phyloP scores from a whole-genome alignment of 805 yeast genomes.

The Torulaspora quercuum region DNA sequence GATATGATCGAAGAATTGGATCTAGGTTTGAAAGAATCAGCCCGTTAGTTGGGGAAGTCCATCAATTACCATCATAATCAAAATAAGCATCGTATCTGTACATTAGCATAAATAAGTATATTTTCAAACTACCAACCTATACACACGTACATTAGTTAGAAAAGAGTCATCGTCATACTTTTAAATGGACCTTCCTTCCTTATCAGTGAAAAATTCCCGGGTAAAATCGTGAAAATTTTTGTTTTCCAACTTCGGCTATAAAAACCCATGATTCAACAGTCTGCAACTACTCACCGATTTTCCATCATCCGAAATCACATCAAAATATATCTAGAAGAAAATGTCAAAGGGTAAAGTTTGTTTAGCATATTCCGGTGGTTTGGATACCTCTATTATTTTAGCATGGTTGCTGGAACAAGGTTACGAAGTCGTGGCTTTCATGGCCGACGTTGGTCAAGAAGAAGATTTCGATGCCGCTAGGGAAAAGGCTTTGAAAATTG shows the following conservation, averaged over 20 bases:
- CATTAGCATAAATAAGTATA: constrained; percentile 6
- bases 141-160: too few relatives aligned
- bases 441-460: constrained; percentile 99
- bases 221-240: too few relatives aligned
- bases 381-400: constrained; percentile 94
- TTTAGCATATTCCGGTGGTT: constrained; percentile 98
- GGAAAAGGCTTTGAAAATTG: constrained; percentile 91
- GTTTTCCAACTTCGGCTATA: constrained; percentile 1
- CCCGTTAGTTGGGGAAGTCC: not conserved
- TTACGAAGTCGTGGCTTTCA: constrained; percentile 95
- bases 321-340: constrained; percentile 13
- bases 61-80: not conserved
- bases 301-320: too few relatives aligned
- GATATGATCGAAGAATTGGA: constrained; percentile 53
- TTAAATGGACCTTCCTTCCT: too few relatives aligned
- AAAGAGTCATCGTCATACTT: too few relatives aligned
- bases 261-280: too few relatives aligned
- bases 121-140: constrained; percentile 1
- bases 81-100: constrained; percentile 8
- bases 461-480: constrained; percentile 98
- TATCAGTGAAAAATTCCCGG: too few relatives aligned
- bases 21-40: constrained; percentile 7
- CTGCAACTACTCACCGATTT: too few relatives aligned
- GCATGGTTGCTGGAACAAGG: constrained; percentile 99
- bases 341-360: constrained; percentile 99